phyloP scores from a whole-genome alignment of 2,329 filamentous ascomycete species.

The Penicillium sp. region DNA sequence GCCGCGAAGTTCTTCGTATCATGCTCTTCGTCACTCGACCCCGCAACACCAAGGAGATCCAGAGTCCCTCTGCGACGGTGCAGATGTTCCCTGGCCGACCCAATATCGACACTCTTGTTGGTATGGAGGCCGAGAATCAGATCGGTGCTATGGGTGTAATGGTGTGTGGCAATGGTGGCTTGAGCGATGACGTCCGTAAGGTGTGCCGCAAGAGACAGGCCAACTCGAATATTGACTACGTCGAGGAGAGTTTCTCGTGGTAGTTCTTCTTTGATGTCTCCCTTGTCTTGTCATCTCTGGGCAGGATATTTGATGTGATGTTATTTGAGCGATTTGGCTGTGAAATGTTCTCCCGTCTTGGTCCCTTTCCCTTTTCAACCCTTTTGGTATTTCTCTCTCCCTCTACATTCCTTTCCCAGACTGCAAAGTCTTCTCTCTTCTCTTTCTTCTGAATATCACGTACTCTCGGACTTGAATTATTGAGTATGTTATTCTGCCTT shows the following conservation, averaged over 20 bases:
- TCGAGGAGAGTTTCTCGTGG: slow-evolving; percentile 73
- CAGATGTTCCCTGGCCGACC: slow-evolving; percentile 92
- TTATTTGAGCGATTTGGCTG: slow-evolving; percentile 1
- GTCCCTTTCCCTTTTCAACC: slow-evolving; percentile 1
- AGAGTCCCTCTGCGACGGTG: slow-evolving; percentile 75
- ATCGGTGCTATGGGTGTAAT: slow-evolving; percentile 87
- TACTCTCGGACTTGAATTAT: neutral
- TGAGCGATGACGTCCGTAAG: slow-evolving; percentile 75
- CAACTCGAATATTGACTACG: slow-evolving; percentile 68
- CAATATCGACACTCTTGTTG: slow-evolving; percentile 76
- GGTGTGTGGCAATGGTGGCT: slow-evolving; percentile 73
- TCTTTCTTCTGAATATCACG: neutral
- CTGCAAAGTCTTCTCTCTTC: slow-evolving; percentile 3
- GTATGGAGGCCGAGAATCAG: slow-evolving; percentile 79
- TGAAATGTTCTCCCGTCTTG: slow-evolving; percentile 12
- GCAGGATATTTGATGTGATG: slow-evolving; percentile 8
- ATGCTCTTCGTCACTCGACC: slow-evolving; percentile 90
- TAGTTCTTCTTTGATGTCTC: slow-evolving; percentile 21
- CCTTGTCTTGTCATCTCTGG: neutral
- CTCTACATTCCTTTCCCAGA: neutral
- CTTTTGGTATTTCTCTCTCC: neutral
- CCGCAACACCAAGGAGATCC: slow-evolving; percentile 78
- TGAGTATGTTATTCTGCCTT: slow-evolving; percentile 1
- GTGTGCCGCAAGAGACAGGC: slow-evolving; percentile 68
- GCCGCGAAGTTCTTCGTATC: slow-evolving; percentile 81